Evolutionary conservation across 257 asterid species (phyloP).

Genomic region (Nicotiana undulata): DNA sequence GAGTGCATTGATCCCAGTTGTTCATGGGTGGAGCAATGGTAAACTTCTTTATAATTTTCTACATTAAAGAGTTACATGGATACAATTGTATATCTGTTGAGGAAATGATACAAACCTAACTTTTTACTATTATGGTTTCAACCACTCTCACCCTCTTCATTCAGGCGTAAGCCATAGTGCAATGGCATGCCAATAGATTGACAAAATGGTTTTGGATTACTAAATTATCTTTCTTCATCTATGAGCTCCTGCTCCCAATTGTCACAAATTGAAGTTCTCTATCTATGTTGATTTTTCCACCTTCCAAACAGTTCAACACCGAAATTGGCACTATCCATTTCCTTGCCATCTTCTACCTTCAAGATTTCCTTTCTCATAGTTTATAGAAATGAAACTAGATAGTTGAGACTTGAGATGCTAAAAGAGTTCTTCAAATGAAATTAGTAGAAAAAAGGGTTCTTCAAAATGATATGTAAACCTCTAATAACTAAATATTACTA

Average conservation of each 20-base stretch:
- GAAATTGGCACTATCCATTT: background rate
- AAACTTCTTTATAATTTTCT: constrained; percentile 11
- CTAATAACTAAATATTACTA: too few relatives aligned
- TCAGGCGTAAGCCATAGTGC: background rate
- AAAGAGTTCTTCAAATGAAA: background rate
- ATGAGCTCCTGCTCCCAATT: background rate
- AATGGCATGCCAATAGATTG: background rate
- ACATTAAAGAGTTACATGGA: background rate
- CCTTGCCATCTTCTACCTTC: background rate
- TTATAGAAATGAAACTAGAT: background rate
- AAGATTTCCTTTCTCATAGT: background rate
- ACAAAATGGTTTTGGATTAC: background rate
- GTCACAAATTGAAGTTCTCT: background rate
- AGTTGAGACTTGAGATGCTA: background rate
- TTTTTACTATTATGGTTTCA: background rate
- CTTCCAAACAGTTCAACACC: background rate
- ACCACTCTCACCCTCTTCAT: background rate
- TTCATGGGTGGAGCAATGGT: constrained; percentile 99
- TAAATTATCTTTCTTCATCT: background rate
- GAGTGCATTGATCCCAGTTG: constrained; percentile 89
- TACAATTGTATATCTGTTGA: background rate
- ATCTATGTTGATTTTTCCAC: background rate
- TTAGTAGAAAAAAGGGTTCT: too few relatives aligned
- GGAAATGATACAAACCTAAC: background rate
- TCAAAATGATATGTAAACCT: too few relatives aligned